Percentiles rank a stretch among this genome's conserved stretches.
Conservation (phyloP, 768 basidiomycete species). For the Daedalea quercina region DNA sequence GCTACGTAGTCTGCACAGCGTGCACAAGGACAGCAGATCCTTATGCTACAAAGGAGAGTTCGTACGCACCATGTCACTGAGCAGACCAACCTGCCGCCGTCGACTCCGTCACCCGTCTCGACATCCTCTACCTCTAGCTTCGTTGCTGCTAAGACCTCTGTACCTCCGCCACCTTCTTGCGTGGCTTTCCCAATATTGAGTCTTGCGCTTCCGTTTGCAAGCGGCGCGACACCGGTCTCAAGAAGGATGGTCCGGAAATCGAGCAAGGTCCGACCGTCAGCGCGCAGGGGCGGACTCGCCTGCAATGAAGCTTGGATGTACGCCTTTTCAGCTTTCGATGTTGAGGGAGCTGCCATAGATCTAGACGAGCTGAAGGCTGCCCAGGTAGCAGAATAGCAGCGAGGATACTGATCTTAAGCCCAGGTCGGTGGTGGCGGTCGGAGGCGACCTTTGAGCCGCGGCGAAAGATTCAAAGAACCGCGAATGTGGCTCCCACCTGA, state of each 20-base stretch:
- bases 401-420: neutral
- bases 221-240: constrained; percentile 71
- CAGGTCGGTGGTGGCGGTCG: neutral
- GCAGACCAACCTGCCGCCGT: constrained; percentile 59
- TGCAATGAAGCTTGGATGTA: constrained; percentile 66
- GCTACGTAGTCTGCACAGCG: neutral
- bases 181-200: constrained; percentile 60
- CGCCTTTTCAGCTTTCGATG: constrained; percentile 77
- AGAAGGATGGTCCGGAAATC: constrained; percentile 68
- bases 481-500: too few species aligned
- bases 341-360: constrained; percentile 20
- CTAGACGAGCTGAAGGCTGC: neutral
- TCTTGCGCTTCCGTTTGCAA: constrained; percentile 81
- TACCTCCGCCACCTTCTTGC: constrained; percentile 53
- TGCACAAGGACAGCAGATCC: neutral
- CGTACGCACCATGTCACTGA: constrained; percentile 70
- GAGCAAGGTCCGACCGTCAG: constrained; percentile 64
- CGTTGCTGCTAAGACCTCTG: constrained; percentile 71
- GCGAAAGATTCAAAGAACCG: too few species aligned
- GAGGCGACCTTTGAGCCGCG: too few species aligned
- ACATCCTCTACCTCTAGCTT: constrained; percentile 75
- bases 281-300: constrained; percentile 54
- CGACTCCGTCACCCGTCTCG: constrained; percentile 35
- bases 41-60: neutral
- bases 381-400: neutral